Conservation (phyloP, 805 yeast species). For the Wickerhamomyces alni region DNA sequence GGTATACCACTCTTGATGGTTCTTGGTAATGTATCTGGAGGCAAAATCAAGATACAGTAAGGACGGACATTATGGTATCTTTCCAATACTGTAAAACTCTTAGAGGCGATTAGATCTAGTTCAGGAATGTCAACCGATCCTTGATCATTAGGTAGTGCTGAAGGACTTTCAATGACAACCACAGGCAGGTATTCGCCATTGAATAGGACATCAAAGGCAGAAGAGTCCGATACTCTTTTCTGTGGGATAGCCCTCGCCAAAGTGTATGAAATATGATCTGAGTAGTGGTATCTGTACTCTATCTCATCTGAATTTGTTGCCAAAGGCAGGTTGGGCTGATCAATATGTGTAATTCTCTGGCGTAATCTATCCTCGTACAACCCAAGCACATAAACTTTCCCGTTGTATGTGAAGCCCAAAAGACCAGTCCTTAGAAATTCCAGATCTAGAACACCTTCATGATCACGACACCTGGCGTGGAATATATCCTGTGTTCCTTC, state of each 20-base stretch:
- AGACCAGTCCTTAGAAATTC: conserved; percentile 88
- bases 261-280: conserved; percentile 82
- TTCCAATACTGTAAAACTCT: conserved; percentile 39
- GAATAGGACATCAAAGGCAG: conserved; percentile 80
- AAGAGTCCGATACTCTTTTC: conserved; percentile 78
- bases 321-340: conserved; percentile 25
- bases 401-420: conserved; percentile 81
- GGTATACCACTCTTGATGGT: conserved; percentile 79
- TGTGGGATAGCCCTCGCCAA: conserved; percentile 63
- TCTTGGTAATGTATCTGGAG: conserved; percentile 78
- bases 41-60: conserved; percentile 75
- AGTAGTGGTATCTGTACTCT: conserved; percentile 62
- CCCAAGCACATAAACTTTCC: conserved; percentile 84
- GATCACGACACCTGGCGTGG: conserved; percentile 75
- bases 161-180: conserved; percentile 71
- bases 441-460: conserved; percentile 61
- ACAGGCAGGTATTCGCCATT: conserved; percentile 76
- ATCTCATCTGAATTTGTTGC: background rate
- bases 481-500: conserved; percentile 69
- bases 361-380: conserved; percentile 86
- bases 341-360: conserved; percentile 66
- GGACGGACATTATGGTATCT: conserved; percentile 69
- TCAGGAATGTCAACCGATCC: conserved; percentile 30
- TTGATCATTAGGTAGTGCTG: conserved; percentile 31
- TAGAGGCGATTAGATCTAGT: conserved; percentile 44